Percentiles rank a stretch among this genome's conserved stretches.
Conservation (phyloP, 768 basidiomycete species). For the Amanita fuliginea region DNA sequence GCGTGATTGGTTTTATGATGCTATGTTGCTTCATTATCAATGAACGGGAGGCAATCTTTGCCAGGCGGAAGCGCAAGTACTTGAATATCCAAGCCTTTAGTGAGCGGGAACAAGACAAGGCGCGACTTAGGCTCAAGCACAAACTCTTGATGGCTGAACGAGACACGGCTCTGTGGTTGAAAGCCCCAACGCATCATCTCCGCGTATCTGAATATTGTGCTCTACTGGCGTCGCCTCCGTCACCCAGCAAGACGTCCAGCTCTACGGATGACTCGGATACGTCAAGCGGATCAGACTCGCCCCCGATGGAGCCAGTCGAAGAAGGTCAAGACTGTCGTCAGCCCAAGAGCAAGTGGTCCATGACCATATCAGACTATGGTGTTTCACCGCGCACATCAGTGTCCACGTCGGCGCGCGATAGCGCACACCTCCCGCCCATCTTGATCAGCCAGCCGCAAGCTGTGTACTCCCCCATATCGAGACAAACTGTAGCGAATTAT, state of each 20-base stretch:
- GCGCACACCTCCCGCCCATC: not conserved
- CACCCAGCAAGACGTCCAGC: not conserved
- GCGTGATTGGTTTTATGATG: not conserved
- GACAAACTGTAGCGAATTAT: not conserved
- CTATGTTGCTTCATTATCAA: slow-evolving; percentile 3
- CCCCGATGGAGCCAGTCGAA: not conserved
- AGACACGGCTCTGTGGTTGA: not conserved
- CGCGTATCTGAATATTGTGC: not conserved
- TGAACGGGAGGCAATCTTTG: not conserved
- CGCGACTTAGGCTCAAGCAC: not conserved
- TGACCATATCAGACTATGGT: slow-evolving; percentile 5
- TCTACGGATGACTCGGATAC: not conserved
- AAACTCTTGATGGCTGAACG: not conserved
- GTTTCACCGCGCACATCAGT: slow-evolving; percentile 1
- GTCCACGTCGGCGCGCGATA: not conserved
- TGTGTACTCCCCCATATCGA: not conserved
- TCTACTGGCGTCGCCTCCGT: not conserved
- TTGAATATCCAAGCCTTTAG: not conserved
- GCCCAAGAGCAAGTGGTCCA: slow-evolving; percentile 5
- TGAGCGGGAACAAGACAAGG: not conserved
- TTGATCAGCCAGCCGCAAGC: not conserved
- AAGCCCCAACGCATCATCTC: not conserved
- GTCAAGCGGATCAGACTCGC: not conserved
- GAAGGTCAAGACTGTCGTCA: not conserved
- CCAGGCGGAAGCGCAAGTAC: not conserved